phyloP scores from a whole-genome alignment of 805 yeast species.

The Dipodascopsis tothii region DNA sequence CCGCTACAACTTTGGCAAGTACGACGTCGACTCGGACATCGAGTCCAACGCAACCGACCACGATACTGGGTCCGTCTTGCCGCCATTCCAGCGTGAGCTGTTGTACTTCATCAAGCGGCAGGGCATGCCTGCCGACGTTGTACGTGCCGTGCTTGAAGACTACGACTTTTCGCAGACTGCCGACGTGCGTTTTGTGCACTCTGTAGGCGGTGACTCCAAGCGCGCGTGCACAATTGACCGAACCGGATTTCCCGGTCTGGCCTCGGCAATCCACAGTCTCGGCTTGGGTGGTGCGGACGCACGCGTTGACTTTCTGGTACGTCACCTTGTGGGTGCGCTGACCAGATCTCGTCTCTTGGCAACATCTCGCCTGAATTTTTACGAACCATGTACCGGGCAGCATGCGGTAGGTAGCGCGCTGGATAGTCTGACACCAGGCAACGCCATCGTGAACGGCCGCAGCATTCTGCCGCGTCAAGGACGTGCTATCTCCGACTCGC shows the following conservation, averaged over 20 bases:
- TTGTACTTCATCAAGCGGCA: slow-evolving; percentile 19
- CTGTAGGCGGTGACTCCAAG: slow-evolving; percentile 23
- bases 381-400: slow-evolving; percentile 12
- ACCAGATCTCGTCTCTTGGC: slow-evolving; percentile 14
- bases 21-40: not conserved
- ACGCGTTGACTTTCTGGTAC: slow-evolving; percentile 13
- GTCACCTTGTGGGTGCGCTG: not conserved
- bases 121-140: slow-evolving; percentile 15
- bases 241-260: slow-evolving; percentile 15
- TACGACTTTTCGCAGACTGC: slow-evolving; percentile 19
- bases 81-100: slow-evolving; percentile 19
- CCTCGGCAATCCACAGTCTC: slow-evolving; percentile 8
- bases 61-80: slow-evolving; percentile 2
- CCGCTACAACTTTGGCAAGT: not conserved
- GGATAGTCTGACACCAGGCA: not conserved
- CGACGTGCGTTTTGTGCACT: slow-evolving; percentile 24
- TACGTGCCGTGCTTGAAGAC: slow-evolving; percentile 8
- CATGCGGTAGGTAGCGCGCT: slow-evolving; percentile 7
- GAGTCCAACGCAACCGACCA: not conserved
- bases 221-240: slow-evolving; percentile 4
- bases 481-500: not conserved
- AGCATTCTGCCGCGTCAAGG: too few species aligned
- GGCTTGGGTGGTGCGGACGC: slow-evolving; percentile 11
- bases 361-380: slow-evolving; percentile 9
- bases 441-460: not conserved